Base-by-base conservation (phyloP, 78 protist genomes). In the Ministeria vibrans region DNA sequence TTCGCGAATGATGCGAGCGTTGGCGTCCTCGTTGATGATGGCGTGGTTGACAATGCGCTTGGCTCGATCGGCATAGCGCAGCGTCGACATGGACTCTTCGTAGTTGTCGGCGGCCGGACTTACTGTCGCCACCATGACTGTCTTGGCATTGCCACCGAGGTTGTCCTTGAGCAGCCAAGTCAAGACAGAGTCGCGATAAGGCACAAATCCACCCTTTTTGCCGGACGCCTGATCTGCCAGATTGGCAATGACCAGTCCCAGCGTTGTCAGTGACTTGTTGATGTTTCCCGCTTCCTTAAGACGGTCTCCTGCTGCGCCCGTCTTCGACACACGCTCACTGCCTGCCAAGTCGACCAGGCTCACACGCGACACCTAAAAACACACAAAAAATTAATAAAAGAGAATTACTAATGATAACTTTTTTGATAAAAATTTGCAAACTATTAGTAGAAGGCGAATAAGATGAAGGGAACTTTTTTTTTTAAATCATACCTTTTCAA, bases 161-260 rank as follows among this genome's bases (percentile, higher is more conserved):
- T 15, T 13, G 38, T 86, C 87, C 78, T 87, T 76, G 38, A 88
- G 82, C 27, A 86, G 80, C 39, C 75, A 62, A 32, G 99, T 96
- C 39, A 96, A 87, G 36, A 74, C 79, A 36, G 97, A 94, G 83
- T 94, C 97, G 30, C 99, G 88, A 75, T 93, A 96, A 9, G 99
- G 97, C 7, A 95, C 88, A 43, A 3, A 46, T 7, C 20, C 27
- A 25, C 1, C 0, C 42, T 49, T 81, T 61, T 6, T 59, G 59
- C 23, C 28, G 15, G 75, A 0, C 59, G 32, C 27, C n/a, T n/a
- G n/a, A 15, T 91, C 92, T 5, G 90, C 95, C 25, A 94, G 85
- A 2, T 90, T 92, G 0, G 86, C 71, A 53, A 94, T 94, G 41
- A 87, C 92, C 36, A 83, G 86, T 28, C 96, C 96, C 46, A 92